Conservation (phyloP, 1,284 basidiomycete species). For the Microbotryum scabiosae region DNA sequence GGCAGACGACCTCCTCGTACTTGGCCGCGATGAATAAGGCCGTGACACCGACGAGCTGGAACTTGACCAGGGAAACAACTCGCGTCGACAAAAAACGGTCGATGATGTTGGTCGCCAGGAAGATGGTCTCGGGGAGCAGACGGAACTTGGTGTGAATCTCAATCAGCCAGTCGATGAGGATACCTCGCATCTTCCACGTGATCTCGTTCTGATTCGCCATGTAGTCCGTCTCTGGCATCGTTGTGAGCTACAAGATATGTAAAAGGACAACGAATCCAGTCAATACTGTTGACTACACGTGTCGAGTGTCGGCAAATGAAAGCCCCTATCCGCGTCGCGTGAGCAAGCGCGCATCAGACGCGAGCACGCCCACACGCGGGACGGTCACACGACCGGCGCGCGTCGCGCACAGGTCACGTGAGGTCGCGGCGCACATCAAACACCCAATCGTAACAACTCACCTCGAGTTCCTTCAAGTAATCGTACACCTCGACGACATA, state of each 20-base stretch:
- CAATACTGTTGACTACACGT: background rate
- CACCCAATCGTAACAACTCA: slow-evolving; percentile 37
- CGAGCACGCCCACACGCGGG: no score
- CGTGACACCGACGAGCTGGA: slow-evolving; percentile 90
- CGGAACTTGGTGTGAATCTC: slow-evolving; percentile 89
- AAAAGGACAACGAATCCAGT: slow-evolving; percentile 9
- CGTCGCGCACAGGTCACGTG: no score
- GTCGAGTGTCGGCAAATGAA: background rate
- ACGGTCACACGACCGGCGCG: no score
- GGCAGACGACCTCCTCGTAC: slow-evolving; percentile 91
- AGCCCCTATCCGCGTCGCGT: background rate
- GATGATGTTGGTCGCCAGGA: slow-evolving; percentile 88
- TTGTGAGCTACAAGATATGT: slow-evolving; percentile 51
- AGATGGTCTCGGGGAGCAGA: slow-evolving; percentile 89
- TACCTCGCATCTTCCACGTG: slow-evolving; percentile 83
- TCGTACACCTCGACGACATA: slow-evolving; percentile 91
- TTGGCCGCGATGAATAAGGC: slow-evolving; percentile 91
- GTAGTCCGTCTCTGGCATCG: slow-evolving; percentile 79
- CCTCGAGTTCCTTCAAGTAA: slow-evolving; percentile 69
- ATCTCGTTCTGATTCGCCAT: slow-evolving; percentile 86
- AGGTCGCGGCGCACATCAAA: slow-evolving; percentile 41
- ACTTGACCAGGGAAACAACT: slow-evolving; percentile 80
- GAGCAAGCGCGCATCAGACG: background rate
- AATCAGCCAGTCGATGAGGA: slow-evolving; percentile 94
- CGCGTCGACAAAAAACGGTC: slow-evolving; percentile 91